These are phyloP conservation scores for Tetradesmus lagerheimii DNA, from an alignment of 139 green algal genomes.

Conservation along the genomic window DNA sequence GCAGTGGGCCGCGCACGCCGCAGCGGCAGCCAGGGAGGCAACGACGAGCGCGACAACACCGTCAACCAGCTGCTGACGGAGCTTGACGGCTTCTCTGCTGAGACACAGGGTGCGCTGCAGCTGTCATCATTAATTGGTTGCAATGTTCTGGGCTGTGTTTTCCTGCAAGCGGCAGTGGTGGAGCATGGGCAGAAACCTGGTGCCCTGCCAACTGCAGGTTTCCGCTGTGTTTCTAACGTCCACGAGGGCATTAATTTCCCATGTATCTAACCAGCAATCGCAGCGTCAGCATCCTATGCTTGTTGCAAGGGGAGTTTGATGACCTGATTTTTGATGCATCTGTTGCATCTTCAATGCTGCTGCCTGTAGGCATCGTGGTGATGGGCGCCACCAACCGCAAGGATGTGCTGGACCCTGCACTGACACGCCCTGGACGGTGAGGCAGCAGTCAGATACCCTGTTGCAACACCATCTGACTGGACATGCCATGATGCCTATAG, in stretches of 20 bases:
- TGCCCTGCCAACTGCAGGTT: too few species aligned
- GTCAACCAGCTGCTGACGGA: conserved; percentile 96
- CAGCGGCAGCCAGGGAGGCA: conserved; percentile 60
- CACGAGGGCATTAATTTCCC: too few species aligned
- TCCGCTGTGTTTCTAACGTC: too few species aligned
- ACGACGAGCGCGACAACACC: conserved; percentile 96
- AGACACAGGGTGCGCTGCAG: conserved; percentile 55
- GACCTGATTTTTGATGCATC: neutral
- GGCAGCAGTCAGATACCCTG: neutral
- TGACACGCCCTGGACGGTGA: conserved; percentile 89
- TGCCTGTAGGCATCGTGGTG: conserved; percentile 81
- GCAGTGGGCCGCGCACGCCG: conserved; percentile 82
- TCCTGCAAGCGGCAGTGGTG: too few species aligned
- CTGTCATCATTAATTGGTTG: neutral
- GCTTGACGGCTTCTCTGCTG: conserved; percentile 93
- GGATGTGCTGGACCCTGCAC: conserved; percentile 93
- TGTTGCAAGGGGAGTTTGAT: too few species aligned
- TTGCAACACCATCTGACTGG: neutral
- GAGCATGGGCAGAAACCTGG: too few species aligned
- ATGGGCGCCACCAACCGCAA: conserved; percentile 95
- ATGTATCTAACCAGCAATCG: too few species aligned
- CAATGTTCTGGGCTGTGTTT: too few species aligned
- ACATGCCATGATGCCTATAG: neutral
- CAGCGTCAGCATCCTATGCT: too few species aligned
- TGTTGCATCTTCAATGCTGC: neutral